phyloP scores from a whole-genome alignment of 225 moss, liverwort and hornwort genomes.

The Pseudisothecium myosuroides region DNA sequence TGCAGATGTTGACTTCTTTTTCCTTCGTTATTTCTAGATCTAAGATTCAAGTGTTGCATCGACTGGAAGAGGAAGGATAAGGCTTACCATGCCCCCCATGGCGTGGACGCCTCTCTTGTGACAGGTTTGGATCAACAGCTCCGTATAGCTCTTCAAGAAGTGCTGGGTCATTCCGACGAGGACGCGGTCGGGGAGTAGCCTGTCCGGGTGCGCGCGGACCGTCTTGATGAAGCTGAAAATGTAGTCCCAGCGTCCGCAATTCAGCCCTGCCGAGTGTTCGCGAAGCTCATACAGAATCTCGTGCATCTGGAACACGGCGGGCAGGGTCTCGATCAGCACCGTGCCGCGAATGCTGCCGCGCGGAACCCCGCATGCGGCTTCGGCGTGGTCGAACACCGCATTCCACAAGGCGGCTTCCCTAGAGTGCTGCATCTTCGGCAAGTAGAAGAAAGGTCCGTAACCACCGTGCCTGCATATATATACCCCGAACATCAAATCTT shows the following conservation, averaged over 20 bases:
- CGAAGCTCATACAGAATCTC: slow-evolving; percentile 77
- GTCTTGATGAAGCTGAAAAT: slow-evolving; percentile 93
- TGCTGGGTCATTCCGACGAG: slow-evolving; percentile 72
- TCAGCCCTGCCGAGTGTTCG: slow-evolving; percentile 68
- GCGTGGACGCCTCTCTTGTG: slow-evolving; percentile 82
- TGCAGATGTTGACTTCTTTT: background rate
- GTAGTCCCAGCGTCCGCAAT: slow-evolving; percentile 87
- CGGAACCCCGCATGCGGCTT: slow-evolving; percentile 36
- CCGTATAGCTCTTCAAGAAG: slow-evolving; percentile 69
- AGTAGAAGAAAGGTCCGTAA: slow-evolving; percentile 75
- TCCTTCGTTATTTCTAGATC: no score
- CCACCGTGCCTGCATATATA: slow-evolving; percentile 38
- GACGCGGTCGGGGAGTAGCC: slow-evolving; percentile 67
- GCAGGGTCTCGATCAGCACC: slow-evolving; percentile 73
- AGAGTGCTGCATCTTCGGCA: slow-evolving; percentile 87
- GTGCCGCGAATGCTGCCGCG: slow-evolving; percentile 62
- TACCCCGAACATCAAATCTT: background rate
- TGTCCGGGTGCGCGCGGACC: slow-evolving; percentile 56
- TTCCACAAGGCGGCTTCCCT: slow-evolving; percentile 80
- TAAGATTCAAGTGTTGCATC: background rate
- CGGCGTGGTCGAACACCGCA: slow-evolving; percentile 56
- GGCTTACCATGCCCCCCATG: slow-evolving; percentile 74
- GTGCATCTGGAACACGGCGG: slow-evolving; percentile 88
- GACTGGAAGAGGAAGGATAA: background rate
- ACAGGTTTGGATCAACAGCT: slow-evolving; percentile 76